Base-by-base conservation (phyloP, 306 rosid genomes). In the Prunus armeniaca region DNA sequence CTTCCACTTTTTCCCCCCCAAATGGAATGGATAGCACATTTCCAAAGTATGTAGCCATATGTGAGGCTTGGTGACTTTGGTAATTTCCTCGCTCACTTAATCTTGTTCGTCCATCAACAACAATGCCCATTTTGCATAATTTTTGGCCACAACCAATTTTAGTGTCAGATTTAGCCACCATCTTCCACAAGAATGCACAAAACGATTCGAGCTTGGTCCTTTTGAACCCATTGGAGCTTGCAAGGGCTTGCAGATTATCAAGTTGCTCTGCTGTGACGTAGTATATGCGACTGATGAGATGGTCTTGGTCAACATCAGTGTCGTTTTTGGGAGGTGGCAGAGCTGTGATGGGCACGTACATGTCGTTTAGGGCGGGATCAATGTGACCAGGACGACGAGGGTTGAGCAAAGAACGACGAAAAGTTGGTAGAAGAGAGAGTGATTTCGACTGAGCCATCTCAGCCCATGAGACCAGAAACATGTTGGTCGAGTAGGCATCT, bases 381-480 rank as follows among this genome's bases (percentile, higher is more conserved):
- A 74, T 82, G 81, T n/a, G 80, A 84, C 7, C 82, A 76, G 67
- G 98, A 86, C 17, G 82, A 71, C 9, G 79, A 25, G 74, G 83
- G 77, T 60, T 56, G 22, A 70, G 76, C 49, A 76, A 18, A 2
- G 84, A 79, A 45, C 86, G 77, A n/a, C 43, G 78, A 58, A 58
- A n/a, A 12, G 30, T 70, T 1, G 72, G 82, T 12, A 22, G 12
- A 0, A 4, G 11, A 12, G 84, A 43, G 63, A 76, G 76, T 13
- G 86, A 74, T 54, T 82, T 86, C 3, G 69, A 76, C 27, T 75
- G 88, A 60, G 93, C 91, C 80, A 82, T 79, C 56, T 82, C 55
- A 12, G 97, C 93, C 98, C 98, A 93, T 24, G 91, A 79, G 2
- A 89, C 84, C 1, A 93, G 72, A 19, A 93, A 88, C 95, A 93